Conservation (phyloP, 371 early-diverging fungal genomes). For the Mortierella sp. region DNA sequence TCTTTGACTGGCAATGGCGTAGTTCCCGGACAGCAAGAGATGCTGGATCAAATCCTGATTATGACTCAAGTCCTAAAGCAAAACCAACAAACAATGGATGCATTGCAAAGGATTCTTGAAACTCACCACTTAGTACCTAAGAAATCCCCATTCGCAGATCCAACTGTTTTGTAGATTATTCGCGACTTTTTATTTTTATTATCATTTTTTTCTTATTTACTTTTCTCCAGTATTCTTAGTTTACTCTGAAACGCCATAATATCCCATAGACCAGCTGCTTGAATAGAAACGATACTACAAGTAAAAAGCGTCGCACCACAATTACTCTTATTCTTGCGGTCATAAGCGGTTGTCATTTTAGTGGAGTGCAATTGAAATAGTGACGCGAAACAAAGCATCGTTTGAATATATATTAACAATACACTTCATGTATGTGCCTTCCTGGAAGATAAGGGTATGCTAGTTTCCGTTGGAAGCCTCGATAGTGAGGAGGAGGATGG, state of each 20-base stretch:
- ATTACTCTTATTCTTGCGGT: too few species aligned
- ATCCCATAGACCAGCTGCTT: neutral
- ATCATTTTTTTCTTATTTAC: constrained; percentile 3
- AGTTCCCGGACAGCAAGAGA: constrained; percentile 49
- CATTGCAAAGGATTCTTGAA: constrained; percentile 61
- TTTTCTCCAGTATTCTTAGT: neutral
- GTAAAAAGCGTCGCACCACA: too few species aligned
- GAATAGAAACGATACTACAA: too few species aligned
- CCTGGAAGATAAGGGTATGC: constrained; percentile 38
- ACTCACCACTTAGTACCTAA: constrained; percentile 56
- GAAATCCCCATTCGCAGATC: constrained; percentile 47
- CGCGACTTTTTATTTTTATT: neutral
- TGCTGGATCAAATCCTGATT: constrained; percentile 61
- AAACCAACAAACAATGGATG: constrained; percentile 68
- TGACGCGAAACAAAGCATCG: constrained; percentile 8
- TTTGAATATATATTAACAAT: neutral
- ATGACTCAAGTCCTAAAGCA: constrained; percentile 64
- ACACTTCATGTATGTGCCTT: constrained; percentile 5
- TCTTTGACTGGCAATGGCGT: constrained; percentile 21
- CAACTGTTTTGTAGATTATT: constrained; percentile 27
- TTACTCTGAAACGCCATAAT: neutral
- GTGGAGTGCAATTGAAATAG: neutral
- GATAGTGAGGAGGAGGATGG: constrained; percentile 35
- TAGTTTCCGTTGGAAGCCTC: constrained; percentile 43
- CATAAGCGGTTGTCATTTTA: too few species aligned